A percentile compares a stretch with the other conserved stretches of the same genome.
Evolutionary conservation across 805 yeast genomes (phyloP).

Genomic region (Yarrowia sp.): DNA sequence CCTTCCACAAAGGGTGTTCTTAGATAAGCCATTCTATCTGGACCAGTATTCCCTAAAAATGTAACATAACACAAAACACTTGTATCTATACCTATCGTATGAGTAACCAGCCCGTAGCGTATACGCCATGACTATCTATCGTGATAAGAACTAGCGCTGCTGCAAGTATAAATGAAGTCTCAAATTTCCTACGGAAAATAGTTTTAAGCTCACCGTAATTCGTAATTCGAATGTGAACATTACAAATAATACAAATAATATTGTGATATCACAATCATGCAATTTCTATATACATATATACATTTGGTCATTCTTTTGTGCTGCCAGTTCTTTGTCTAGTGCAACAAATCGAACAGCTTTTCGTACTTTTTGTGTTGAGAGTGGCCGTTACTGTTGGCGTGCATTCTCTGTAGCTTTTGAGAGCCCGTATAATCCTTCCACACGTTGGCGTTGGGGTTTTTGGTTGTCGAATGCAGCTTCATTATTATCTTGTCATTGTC

Average conservation of each 20-base stretch:
- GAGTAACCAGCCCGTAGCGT: too few relatives aligned
- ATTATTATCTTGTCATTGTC: conserved; percentile 2
- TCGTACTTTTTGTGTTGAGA: not conserved
- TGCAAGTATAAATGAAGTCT: not conserved
- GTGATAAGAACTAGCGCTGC: not conserved
- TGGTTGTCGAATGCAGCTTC: not conserved
- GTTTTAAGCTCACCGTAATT: not conserved
- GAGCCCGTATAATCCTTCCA: conserved; percentile 17
- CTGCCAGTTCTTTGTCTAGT: not conserved
- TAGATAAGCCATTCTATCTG: not conserved
- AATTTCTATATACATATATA: conserved; percentile 13
- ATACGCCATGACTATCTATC: too few relatives aligned
- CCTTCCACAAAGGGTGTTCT: conserved; percentile 97
- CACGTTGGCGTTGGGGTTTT: not conserved
- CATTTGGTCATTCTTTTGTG: not conserved
- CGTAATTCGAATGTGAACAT: not conserved
- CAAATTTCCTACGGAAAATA: not conserved
- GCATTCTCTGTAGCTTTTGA: conserved; percentile 19
- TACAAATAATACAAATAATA: too few relatives aligned
- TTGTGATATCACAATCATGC: not conserved
- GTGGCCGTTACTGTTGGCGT: not conserved
- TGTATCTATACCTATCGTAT: not conserved
- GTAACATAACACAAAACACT: not conserved
- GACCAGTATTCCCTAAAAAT: not conserved
- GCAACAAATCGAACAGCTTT: conserved; percentile 8